Evolutionary conservation across 768 basidiomycete species (phyloP).

Genomic region (Naganishia friedmannii): DNA sequence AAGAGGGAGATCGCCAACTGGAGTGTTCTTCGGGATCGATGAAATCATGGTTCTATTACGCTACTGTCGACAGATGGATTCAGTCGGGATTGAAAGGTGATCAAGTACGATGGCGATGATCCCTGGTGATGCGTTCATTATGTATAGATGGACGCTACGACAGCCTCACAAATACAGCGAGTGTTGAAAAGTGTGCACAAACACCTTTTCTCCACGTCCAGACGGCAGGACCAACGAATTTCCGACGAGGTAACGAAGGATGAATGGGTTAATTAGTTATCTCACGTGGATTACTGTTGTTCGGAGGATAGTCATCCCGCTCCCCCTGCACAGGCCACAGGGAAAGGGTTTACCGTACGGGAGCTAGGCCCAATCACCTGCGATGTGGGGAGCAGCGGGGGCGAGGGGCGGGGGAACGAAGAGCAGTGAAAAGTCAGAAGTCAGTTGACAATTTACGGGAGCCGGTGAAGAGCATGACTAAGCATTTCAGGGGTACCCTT

Average conservation of each 20-base stretch:
- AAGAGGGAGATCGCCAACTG: constrained; percentile 5
- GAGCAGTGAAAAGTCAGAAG: no score
- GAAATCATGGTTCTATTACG: not conserved
- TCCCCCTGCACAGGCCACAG: no score
- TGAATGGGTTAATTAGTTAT: no score
- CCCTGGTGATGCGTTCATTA: not conserved
- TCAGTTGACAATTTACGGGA: no score
- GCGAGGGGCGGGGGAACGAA: no score
- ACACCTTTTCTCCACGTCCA: not conserved
- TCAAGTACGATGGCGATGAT: not conserved
- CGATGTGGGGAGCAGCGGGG: no score
- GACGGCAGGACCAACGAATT: not conserved
- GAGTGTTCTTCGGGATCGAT: constrained; percentile 14
- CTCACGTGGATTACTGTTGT: not conserved
- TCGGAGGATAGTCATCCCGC: not conserved
- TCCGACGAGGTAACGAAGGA: not conserved
- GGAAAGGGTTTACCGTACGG: no score
- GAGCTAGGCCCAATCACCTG: no score
- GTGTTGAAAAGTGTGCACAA: no score
- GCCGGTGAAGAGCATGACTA: no score
- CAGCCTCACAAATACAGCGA: no score
- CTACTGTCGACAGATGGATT: not conserved
- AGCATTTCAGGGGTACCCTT: no score
- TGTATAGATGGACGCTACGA: not conserved
- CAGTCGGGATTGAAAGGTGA: not conserved